A percentile compares a stretch with the other conserved stretches of the same genome.
These are phyloP conservation scores for Lomentospora prolificans DNA, from an alignment of 2,329 filamentous ascomycete genomes.

Conservation along the genomic window DNA sequence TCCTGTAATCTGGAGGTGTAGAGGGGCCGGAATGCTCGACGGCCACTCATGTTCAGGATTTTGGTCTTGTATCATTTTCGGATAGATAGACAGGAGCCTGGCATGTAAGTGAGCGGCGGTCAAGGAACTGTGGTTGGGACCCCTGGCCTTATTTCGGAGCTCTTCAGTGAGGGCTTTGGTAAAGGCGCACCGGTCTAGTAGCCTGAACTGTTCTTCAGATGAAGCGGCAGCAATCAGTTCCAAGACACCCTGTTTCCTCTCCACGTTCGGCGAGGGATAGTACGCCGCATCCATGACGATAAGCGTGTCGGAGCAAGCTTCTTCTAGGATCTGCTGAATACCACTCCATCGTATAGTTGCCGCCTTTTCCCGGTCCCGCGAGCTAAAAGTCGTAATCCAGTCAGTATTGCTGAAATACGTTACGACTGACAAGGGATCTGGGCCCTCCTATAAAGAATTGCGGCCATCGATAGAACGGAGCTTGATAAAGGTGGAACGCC, in stretches of 20 bases:
- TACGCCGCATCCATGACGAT: constrained; percentile 51
- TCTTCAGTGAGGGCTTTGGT: constrained; percentile 40
- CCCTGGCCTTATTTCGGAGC: constrained; percentile 37
- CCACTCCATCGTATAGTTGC: constrained; percentile 44
- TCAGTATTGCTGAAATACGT: background rate
- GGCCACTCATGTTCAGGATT: constrained; percentile 35
- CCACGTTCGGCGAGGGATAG: constrained; percentile 42
- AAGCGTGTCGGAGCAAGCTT: constrained; percentile 44
- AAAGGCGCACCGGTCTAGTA: constrained; percentile 41
- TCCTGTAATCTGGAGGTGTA: constrained; percentile 46
- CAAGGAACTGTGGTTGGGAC: constrained; percentile 27
- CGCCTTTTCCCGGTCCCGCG: constrained; percentile 32
- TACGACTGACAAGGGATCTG: too few relatives aligned
- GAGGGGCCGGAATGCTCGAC: constrained; percentile 41
- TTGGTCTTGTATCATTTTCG: constrained; percentile 40
- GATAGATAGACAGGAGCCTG: constrained; percentile 41
- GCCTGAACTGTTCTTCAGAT: constrained; percentile 38
- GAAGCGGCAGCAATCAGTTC: constrained; percentile 47
- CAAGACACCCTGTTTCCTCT: constrained; percentile 42
- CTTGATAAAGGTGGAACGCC: too few relatives aligned
- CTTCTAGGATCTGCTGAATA: constrained; percentile 46
- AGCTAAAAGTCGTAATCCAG: constrained; percentile 25
- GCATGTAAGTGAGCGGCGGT: constrained; percentile 45
- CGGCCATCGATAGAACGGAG: too few relatives aligned
- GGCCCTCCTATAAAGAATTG: too few relatives aligned